Base-by-base conservation (phyloP, 2,329 filamentous ascomycete species). In the Metarhizium humberi region DNA sequence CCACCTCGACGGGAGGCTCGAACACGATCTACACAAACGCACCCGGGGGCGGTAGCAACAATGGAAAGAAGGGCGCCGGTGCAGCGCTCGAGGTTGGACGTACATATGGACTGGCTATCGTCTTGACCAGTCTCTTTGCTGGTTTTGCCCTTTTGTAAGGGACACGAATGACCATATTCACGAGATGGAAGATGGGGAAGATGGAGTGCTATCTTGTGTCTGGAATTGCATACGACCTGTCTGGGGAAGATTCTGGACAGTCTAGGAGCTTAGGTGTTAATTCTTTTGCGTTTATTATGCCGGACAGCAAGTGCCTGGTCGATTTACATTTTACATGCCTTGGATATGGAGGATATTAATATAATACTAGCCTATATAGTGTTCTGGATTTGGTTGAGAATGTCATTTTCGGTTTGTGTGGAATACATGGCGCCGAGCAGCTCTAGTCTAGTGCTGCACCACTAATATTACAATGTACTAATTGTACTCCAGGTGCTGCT, bases 61-160 rank as follows among this genome's bases (percentile, higher is more conserved):
- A 50, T 16, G 61, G 60, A 50, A 63, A 64, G 58, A 63, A 63
- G 34, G 62, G 63, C 30, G 68, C 69, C 32, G 64, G 62, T 38
- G 54, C 62, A 11, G 62, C 65, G 3, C 60, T 73, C 29, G 68
- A 71, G 43, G 62, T 67, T 51, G 72, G 70, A 18, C 67, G 67
- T 40, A 64, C 67, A 50, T 71, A 71, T 55, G 71, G 73, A 4
- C 61, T 76, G 49, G 63, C 64, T 7, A 56, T 74, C 8, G 64
- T 76, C 11, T 54, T 75, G 34, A 68, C 67, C 16, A 66, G 68
- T 56, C 60, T 76, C 56, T 70, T 73, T 57, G 65, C 68, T 50
- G 71, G 71, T 14, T 73, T 75, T 56, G 72, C 72, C 40, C 63
- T 74, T 63, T 62, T 76, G 55, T 73, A 62, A 66, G 10, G 34